Base-by-base conservation (phyloP, 129 eudicot genomes). In the Cynara cardunculus region DNA sequence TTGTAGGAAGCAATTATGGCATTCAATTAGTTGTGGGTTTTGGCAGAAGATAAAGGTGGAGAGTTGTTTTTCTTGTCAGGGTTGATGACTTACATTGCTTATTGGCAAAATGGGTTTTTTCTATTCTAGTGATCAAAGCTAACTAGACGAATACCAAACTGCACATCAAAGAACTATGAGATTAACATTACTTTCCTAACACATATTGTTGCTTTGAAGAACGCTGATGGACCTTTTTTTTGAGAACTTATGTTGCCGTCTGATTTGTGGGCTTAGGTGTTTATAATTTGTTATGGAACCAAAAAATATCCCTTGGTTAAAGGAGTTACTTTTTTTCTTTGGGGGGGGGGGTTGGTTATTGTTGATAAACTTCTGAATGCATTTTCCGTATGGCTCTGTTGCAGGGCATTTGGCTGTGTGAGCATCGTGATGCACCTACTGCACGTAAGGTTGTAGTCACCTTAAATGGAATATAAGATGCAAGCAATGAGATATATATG, bases 321-420 rank as follows among this genome's bases (percentile, higher is more conserved):
- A 10, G 41, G 7, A 11, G 35, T 31, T n/a, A n/a, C n/a, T n/a
- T n/a, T n/a, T n/a, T 31, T 31, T 31, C 5, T 31, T 31, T 31
- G 9, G 46, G 12, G 46, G 46, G 35, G n/a, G 35, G 35, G 35
- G 35, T 5, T 31, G 35, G 10, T 39, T 39, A 9, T 39, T 39
- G 14, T 39, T 39, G 46, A 39, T 39, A 53, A 53, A 53, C 22
- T 56, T 79, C 26, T 77, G 21, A 78, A 78, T 71, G 70, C 72
- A 30, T 62, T 44, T 44, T 31, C 4, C 4, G 8, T 66, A 64
- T 76, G 27, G 71, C 44, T 66, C 32, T 71, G 37, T 41, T 78
- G 56, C 92, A 94, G 98, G 98, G 98, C 18, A 91, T 94, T 85
- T 94, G 98, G 98, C 91, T 94, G 79, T 94, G 98, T 53, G 98